Evolutionary conservation across 2,329 filamentous ascomycete genomes (phyloP).

Genomic region (Sarocladium oryzae): DNA sequence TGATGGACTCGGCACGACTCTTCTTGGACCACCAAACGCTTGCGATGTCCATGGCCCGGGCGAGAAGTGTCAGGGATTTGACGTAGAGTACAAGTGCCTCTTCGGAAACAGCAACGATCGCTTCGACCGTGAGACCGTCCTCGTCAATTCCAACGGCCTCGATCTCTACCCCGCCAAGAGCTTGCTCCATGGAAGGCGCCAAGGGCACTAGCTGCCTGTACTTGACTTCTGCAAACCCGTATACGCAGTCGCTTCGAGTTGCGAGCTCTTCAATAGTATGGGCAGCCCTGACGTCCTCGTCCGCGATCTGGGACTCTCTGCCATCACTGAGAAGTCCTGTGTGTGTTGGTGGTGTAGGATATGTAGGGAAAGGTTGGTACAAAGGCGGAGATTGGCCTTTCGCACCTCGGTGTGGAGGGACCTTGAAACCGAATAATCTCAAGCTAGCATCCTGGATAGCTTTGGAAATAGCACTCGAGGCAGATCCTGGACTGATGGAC

Average conservation of each 20-base stretch:
- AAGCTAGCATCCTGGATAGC: constrained; percentile 88
- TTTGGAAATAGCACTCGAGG: constrained; percentile 88
- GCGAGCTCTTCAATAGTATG: constrained; percentile 87
- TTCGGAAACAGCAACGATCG: constrained; percentile 79
- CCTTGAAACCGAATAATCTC: constrained; percentile 64
- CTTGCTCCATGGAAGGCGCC: constrained; percentile 69
- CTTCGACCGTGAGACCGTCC: constrained; percentile 77
- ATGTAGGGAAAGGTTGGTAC: constrained; percentile 78
- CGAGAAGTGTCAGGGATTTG: constrained; percentile 82
- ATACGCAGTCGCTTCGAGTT: constrained; percentile 90
- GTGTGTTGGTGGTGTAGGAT: constrained; percentile 60
- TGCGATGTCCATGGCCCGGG: constrained; percentile 93
- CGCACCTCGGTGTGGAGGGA: constrained; percentile 56
- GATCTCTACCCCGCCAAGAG: constrained; percentile 54
- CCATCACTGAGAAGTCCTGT: constrained; percentile 62
- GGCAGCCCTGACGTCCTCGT: constrained; percentile 75
- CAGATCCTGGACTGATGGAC: constrained; percentile 63
- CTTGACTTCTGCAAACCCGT: constrained; percentile 96
- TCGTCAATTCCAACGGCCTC: constrained; percentile 53
- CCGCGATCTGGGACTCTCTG: constrained; percentile 47
- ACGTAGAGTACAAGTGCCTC: constrained; percentile 95
- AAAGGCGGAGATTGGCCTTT: constrained; percentile 68
- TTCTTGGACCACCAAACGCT: constrained; percentile 85
- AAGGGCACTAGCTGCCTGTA: constrained; percentile 94
- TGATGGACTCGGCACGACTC: constrained; percentile 53